Evolutionary conservation across 768 basidiomycete species (phyloP), one percentile per base, ranked within the genome.

Genomic region (Roridomyces roridus): DNA sequence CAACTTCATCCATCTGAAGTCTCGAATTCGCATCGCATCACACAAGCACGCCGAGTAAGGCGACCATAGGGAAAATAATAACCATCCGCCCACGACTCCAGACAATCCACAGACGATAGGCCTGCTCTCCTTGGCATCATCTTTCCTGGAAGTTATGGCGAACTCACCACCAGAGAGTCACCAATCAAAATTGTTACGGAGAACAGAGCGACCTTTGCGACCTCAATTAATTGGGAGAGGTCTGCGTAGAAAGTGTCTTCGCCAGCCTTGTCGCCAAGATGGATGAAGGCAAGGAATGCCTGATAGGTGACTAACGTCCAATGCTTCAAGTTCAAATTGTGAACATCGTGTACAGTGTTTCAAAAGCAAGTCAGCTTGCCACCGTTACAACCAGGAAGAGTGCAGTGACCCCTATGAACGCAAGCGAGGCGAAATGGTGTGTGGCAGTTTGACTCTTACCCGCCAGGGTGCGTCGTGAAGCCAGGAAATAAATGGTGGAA

Each of bases 21-120:
- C n/a, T n/a, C n/a, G n/a, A n/a, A n/a, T n/a, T n/a, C n/a, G n/a
- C n/a, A n/a, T n/a, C n/a, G n/a, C 15, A 5, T 39, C 40, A 18
- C 10, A 55, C 54, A 40, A 10, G 21, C 10, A 36, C 9, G 5
- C 40, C 51, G 12, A 49, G 5, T 15, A 55, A 29, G 9, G 47
- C 36, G 5, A 36, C 1, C 5, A 55, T 40, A 7, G 61, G 61
- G 34, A 59, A 51, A 26, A 62, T 51, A 2, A 46, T 25, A 15
- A 62, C 21, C 6, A 28, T 18, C 1, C 24, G 28, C n/a, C 55
- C 55, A 29, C 48, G 25, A 1, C 41, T 43, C 46, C 57, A 62
- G 12, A 59, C 39, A 17, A 59, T 29, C 78, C 8, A 81, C 63
- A 21, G 69, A 69, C 80, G 78, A 79, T n/a, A 80, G 65, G 52